Evolutionary conservation across 768 basidiomycete genomes (phyloP).

Genomic region (Udeniomyces megalosporus): DNA sequence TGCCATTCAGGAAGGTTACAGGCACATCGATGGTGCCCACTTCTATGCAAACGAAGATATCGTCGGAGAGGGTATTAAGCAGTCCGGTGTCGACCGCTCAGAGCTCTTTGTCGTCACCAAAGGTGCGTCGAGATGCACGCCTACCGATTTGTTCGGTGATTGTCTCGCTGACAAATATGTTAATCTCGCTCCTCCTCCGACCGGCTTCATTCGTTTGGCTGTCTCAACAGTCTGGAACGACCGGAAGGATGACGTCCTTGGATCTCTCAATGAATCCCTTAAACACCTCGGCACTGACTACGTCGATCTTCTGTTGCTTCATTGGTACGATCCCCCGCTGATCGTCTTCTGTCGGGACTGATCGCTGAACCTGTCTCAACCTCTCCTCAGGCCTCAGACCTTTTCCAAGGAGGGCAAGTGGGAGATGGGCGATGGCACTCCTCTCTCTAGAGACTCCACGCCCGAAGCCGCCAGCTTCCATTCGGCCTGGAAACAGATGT

Average conservation of each 20-base stretch:
- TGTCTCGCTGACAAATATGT: not conserved
- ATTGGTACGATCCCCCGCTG: too few species aligned
- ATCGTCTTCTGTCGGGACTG: too few species aligned
- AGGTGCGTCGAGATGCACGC: not conserved
- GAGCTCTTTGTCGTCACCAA: conserved; percentile 21
- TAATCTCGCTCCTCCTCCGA: not conserved
- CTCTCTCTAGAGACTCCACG: not conserved
- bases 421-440: too few species aligned
- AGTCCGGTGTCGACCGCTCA: conserved; percentile 18
- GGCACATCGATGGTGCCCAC: conserved; percentile 1
- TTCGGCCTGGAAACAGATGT: conserved; percentile 1
- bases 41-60: conserved; percentile 13
- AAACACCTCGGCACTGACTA: conserved; percentile 53
- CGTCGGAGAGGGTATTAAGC: conserved; percentile 21
- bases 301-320: conserved; percentile 42
- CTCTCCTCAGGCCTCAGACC: conserved; percentile 22
- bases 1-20: not conserved
- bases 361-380: too few species aligned
- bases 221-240: not conserved
- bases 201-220: not conserved
- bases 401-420: conserved; percentile 1
- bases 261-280: conserved; percentile 52
- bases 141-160: not conserved
- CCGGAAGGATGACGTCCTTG: conserved; percentile 4
- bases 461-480: not conserved